Base-by-base conservation (phyloP, 2,329 filamentous ascomycete species). In the Arachnopeziza araneosa region DNA sequence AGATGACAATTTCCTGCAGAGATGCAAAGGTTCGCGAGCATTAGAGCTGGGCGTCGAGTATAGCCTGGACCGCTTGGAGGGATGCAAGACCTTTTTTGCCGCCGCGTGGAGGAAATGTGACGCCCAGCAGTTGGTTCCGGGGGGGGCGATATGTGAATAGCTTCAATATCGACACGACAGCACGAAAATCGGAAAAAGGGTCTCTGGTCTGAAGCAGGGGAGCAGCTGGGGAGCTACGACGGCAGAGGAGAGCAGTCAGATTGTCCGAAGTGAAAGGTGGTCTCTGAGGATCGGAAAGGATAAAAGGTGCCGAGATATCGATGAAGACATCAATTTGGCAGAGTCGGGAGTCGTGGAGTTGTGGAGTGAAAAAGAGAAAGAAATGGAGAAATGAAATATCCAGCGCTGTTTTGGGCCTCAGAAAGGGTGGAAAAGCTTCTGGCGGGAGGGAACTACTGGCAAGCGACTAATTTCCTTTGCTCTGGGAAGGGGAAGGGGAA, bases 331-430 rank as follows among this genome's bases (percentile, higher is more conserved):
- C 57, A 63, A 63, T 65, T 63, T 62, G 64, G 60, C 60, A 64
- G 68, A 70, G 63, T 67, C 60, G 58, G 67, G 66, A 62, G 63
- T 56, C 59, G 66, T 64, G 66, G 64, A 58, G 62, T 65, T 59
- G 64, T 55, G 57, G 50, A 58, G 57, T 60, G 56, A 54, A 62
- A 59, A 58, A 60, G 54, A 58, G 50, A 60, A 26, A 53, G 49
- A 57, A 60, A 44, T 58, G 61, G 57, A 44, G 12, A 19, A 17
- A 8, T 54, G 56, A 61, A 53, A 52, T 50, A 59, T 50, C 65
- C 8, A 53, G 50, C 22, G 50, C 50, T 24, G 50, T 53, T 52
- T 17, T 52, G 48, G 26, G 55, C 55, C 55, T 57, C 55, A 57
- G 32, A 57, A 50, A 57, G 22, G 23, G 26, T 23, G 52, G 23